phyloP scores from a whole-genome alignment of 345 rosid genomes.

The Lepidium africanum region DNA sequence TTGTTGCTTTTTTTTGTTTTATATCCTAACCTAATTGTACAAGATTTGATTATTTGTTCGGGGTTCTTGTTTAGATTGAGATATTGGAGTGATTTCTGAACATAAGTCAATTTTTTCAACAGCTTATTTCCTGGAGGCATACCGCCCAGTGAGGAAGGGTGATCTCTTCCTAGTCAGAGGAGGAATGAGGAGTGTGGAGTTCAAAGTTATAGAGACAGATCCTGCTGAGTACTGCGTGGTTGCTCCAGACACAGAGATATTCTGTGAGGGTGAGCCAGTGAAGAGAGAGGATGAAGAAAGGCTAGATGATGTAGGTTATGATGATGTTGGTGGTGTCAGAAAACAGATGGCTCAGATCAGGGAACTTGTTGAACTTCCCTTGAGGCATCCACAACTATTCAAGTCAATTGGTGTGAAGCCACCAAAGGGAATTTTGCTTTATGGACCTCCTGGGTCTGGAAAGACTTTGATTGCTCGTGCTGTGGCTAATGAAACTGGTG shows the following conservation, averaged over 20 bases:
- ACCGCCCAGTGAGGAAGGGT: constrained; percentile 96
- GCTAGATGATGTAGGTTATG: constrained; percentile 93
- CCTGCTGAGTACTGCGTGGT: constrained; percentile 92
- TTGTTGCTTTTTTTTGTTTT: constrained; percentile 1
- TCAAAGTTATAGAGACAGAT: constrained; percentile 86
- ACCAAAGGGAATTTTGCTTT: constrained; percentile 90
- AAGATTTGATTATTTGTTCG: background rate
- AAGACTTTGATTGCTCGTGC: constrained; percentile 97
- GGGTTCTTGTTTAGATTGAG: background rate
- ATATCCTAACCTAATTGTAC: background rate
- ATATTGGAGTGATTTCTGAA: constrained; percentile 15
- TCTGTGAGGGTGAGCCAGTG: constrained; percentile 96
- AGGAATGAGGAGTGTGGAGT: constrained; percentile 96
- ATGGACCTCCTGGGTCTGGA: constrained; percentile 85
- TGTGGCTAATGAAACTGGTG: constrained; percentile 96
- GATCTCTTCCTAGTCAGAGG: constrained; percentile 96
- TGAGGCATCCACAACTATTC: constrained; percentile 93
- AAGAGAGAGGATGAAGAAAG: constrained; percentile 91
- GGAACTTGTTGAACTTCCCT: constrained; percentile 89
- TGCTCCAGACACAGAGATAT: constrained; percentile 94
- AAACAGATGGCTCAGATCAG: constrained; percentile 99
- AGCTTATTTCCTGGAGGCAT: constrained; percentile 93
- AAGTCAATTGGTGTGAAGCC: constrained; percentile 99
- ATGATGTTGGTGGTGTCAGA: constrained; percentile 99
- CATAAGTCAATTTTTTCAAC: constrained; percentile 15